phyloP scores from a whole-genome alignment of 208 protist species.

The Acanthamoeba healyi region DNA sequence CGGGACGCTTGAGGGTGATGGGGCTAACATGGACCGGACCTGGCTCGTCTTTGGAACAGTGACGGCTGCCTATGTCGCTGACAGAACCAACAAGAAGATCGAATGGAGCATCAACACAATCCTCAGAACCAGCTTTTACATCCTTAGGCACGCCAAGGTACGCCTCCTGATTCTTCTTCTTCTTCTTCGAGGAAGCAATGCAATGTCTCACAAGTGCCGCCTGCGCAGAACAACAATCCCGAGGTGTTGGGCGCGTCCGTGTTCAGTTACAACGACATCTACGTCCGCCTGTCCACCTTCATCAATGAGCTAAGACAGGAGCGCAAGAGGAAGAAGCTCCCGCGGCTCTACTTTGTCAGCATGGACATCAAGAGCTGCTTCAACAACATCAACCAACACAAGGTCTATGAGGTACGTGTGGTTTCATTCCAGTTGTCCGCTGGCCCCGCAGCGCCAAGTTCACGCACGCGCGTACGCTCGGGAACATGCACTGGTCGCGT shows the following conservation, averaged over 20 bases:
- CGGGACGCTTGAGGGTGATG: too few relatives aligned
- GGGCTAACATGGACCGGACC: too few relatives aligned
- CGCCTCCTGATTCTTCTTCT: neutral
- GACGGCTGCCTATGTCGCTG: neutral
- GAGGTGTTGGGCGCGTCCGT: slow-evolving; percentile 59
- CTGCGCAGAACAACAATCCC: slow-evolving; percentile 23
- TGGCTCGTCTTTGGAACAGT: neutral
- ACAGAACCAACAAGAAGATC: slow-evolving; percentile 19
- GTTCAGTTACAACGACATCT: slow-evolving; percentile 76
- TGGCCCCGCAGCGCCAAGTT: too few relatives aligned
- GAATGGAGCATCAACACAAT: slow-evolving; percentile 72
- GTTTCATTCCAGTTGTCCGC: neutral
- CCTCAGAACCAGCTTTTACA: slow-evolving; percentile 37
- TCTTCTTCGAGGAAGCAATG: neutral
- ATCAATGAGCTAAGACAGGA: slow-evolving; percentile 36
- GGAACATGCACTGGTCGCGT: neutral
- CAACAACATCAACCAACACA: slow-evolving; percentile 66
- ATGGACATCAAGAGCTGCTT: slow-evolving; percentile 75
- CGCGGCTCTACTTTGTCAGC: slow-evolving; percentile 67
- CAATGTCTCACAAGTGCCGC: neutral
- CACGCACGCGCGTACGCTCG: neutral
- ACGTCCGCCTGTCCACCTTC: slow-evolving; percentile 52
- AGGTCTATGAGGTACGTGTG: neutral
- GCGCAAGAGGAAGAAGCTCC: slow-evolving; percentile 1
- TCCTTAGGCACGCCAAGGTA: slow-evolving; percentile 51